phyloP scores from a whole-genome alignment of 306 rosid genomes.

The Ammopiptanthus mongolicus region DNA sequence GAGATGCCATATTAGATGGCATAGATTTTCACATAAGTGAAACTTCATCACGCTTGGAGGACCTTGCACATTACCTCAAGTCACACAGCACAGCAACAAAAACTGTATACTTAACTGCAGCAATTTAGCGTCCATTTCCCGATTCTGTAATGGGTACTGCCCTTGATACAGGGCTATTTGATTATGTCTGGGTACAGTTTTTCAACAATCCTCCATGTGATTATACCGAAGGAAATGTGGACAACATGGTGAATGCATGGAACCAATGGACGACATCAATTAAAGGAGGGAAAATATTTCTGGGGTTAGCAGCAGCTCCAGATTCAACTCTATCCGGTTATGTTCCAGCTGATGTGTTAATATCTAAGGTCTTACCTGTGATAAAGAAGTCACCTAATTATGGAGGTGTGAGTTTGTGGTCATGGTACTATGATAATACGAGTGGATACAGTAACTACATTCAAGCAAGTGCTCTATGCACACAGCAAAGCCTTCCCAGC shows the following conservation, averaged over 20 bases:
- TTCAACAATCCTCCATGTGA: slow-evolving; percentile 36
- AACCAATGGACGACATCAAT: slow-evolving; percentile 37
- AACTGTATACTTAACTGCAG: slow-evolving; percentile 29
- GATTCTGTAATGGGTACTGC: slow-evolving; percentile 18
- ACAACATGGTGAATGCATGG: slow-evolving; percentile 31
- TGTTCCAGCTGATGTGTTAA: slow-evolving; percentile 33
- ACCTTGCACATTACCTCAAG: slow-evolving; percentile 14
- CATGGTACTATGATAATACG: slow-evolving; percentile 28
- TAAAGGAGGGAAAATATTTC: slow-evolving; percentile 22
- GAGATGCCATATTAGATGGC: slow-evolving; percentile 44
- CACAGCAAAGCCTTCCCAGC: background rate
- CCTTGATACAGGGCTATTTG: slow-evolving; percentile 33
- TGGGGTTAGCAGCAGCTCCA: slow-evolving; percentile 42
- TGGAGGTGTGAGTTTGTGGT: slow-evolving; percentile 36
- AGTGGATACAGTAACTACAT: slow-evolving; percentile 34
- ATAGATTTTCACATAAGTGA: slow-evolving; percentile 28
- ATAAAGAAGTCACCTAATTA: slow-evolving; percentile 33
- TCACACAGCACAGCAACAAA: background rate
- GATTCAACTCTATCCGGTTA: slow-evolving; percentile 25
- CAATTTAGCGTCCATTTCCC: slow-evolving; percentile 54
- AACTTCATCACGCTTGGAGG: background rate
- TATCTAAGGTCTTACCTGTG: slow-evolving; percentile 32
- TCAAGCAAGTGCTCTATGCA: background rate
- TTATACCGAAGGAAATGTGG: slow-evolving; percentile 4
- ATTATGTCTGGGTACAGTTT: slow-evolving; percentile 47